Base-by-base conservation (phyloP, 345 rosid genomes). In the Brassica cretica region DNA sequence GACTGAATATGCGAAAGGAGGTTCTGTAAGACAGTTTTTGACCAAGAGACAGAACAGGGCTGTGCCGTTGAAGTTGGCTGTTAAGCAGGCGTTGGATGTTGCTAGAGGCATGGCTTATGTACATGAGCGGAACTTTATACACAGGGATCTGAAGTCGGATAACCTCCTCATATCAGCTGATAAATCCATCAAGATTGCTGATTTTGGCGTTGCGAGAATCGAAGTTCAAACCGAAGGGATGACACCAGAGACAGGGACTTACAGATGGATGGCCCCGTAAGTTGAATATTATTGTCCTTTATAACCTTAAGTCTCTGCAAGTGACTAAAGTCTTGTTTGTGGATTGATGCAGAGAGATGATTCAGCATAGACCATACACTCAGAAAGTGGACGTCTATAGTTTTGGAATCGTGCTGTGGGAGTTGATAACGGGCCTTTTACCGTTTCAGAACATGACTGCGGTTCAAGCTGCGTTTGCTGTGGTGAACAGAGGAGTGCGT, bases 251-350 rank as follows among this genome's bases (percentile, higher is more conserved):
- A 84, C 87, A 7, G 87, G 89, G 15, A 86, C 86, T 11, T 86
- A 80, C 71, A 83, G 87, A 56, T 86, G 89, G 86, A 84, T 86
- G 87, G 87, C 89, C n/a, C 89, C 87, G 84, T 83, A 85, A 81
- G 88, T 80, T 75, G 6, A 32, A 35, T 12, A 27, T 27, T 68
- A 12, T 72, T 66, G 68, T 70, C 24, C 32, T 73, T 72, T 2
- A 15, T 66, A 41, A 71, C 19, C 8, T 27, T 14, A 37, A 35
- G 27, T 35, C 51, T 65, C 33, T 69, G 69, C 30, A 24, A 73
- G 58, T 73, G 3, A 58, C 58, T 51, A 49, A 51, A 12, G 12
- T 39, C 35, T 7, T 12, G 10, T 80, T 0, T 71, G 64, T 33
- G 68, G 70, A 56, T 72, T 18, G 51, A 71, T 83, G 73, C 87